Evolutionary conservation across 2,329 filamentous ascomycete species (phyloP).

Genomic region (Venturia aucupariae): DNA sequence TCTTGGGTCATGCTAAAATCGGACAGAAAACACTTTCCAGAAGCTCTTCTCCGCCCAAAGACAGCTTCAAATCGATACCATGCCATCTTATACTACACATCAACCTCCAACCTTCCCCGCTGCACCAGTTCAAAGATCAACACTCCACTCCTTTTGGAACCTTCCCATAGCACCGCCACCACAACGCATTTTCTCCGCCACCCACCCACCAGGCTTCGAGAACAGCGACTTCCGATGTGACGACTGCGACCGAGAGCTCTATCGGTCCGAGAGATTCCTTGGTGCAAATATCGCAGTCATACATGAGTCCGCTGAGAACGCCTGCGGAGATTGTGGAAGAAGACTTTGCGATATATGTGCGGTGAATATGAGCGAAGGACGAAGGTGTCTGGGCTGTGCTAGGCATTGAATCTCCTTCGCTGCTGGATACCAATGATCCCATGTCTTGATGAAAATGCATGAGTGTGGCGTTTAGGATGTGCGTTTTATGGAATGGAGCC

Average conservation of each 20-base stretch:
- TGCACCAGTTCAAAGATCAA: conserved; percentile 31
- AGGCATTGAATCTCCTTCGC: background rate
- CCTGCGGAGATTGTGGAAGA: conserved; percentile 31
- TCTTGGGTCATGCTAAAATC: background rate
- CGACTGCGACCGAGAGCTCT: conserved; percentile 34
- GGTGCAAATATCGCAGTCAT: conserved; percentile 29
- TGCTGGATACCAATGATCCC: background rate
- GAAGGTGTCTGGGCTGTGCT: conserved; percentile 35
- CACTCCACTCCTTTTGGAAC: conserved; percentile 40
- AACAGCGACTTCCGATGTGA: conserved; percentile 28
- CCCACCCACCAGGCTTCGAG: conserved; percentile 13
- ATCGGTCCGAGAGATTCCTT: conserved; percentile 16
- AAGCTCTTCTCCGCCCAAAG: conserved; percentile 38
- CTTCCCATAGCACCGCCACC: conserved; percentile 27
- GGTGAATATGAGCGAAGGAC: conserved; percentile 25
- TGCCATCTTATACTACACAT: conserved; percentile 15
- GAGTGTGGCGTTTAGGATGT: background rate
- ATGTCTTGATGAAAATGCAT: background rate
- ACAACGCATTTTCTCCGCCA: conserved; percentile 17
- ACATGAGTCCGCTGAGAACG: conserved; percentile 23
- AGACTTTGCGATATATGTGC: conserved; percentile 35
- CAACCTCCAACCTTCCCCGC: conserved; percentile 17
- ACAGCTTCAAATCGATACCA: conserved; percentile 17
- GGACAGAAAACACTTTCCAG: conserved; percentile 35
- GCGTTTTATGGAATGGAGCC: background rate